phyloP scores from a whole-genome alignment of 495 filamentous ascomycete species.

The Gamarada debralockiae region DNA sequence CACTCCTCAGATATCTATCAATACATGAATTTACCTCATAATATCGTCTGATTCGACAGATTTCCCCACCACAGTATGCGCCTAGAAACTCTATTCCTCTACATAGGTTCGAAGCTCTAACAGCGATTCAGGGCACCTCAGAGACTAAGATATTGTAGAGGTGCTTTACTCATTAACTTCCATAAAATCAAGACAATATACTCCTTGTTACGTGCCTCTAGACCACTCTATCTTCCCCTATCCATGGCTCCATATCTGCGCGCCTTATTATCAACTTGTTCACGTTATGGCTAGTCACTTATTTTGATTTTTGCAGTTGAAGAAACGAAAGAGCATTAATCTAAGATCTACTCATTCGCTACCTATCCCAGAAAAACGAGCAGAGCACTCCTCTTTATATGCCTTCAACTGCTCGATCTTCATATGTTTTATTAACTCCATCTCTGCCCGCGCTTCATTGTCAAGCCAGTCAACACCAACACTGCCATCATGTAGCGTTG shows the following conservation, averaged over 20 bases:
- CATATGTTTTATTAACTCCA: slow-evolving; percentile 22
- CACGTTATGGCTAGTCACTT: neutral
- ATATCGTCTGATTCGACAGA: too few species aligned
- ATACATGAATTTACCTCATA: too few species aligned
- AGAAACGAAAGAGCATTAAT: neutral
- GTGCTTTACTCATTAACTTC: slow-evolving; percentile 1
- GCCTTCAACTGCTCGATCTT: slow-evolving; percentile 33
- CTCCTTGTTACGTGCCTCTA: neutral
- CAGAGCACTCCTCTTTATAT: slow-evolving; percentile 31
- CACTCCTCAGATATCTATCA: too few species aligned
- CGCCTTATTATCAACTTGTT: neutral
- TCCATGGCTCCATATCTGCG: slow-evolving; percentile 1
- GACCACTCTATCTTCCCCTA: slow-evolving; percentile 2
- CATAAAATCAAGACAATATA: slow-evolving; percentile 4
- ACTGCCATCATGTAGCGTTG: slow-evolving; percentile 29
- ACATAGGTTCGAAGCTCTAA: too few species aligned
- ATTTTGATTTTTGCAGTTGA: neutral
- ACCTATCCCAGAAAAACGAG: slow-evolving; percentile 18
- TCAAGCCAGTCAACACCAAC: slow-evolving; percentile 30
- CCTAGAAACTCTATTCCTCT: too few species aligned
- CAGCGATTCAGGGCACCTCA: too few species aligned
- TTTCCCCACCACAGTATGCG: too few species aligned
- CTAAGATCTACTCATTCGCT: slow-evolving; percentile 4
- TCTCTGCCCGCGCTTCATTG: slow-evolving; percentile 30
- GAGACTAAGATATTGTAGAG: slow-evolving; percentile 1